Evolutionary conservation across 306 rosid species (phyloP).

Genomic region (Acmispon strigosus): DNA sequence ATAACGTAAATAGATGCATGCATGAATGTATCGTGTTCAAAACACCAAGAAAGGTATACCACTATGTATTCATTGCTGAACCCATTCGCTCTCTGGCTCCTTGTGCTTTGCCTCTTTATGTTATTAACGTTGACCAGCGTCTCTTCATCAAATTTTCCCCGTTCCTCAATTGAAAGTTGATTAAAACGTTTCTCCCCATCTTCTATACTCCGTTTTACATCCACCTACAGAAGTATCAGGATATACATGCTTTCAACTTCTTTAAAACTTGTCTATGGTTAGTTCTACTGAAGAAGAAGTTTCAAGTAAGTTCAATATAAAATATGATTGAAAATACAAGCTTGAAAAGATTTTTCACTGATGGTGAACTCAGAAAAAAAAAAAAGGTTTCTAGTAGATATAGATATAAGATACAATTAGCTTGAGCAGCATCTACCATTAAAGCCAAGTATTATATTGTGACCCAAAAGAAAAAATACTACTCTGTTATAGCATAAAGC

Average conservation of each 20-base stretch:
- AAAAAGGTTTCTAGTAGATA: not conserved
- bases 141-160: constrained; percentile 98
- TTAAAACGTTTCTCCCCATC: constrained; percentile 89
- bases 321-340: not conserved
- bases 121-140: constrained; percentile 90
- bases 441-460: not conserved
- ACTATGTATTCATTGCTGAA: constrained; percentile 96
- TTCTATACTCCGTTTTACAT: constrained; percentile 72
- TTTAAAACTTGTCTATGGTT: not conserved
- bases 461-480: not conserved
- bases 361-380: not conserved
- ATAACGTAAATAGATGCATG: not conserved
- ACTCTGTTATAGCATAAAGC: constrained; percentile 1
- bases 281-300: constrained; percentile 2
- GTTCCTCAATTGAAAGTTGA: constrained; percentile 94
- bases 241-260: constrained; percentile 16
- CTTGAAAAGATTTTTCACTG: not conserved
- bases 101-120: constrained; percentile 70
- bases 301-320: not conserved
- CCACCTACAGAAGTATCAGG: constrained; percentile 50
- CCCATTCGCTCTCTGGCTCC: constrained; percentile 70
- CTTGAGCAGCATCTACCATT: not conserved
- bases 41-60: constrained; percentile 35
- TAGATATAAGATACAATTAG: not conserved
- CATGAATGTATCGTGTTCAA: not conserved